These are phyloP conservation scores for Hymenoscyphus repandus DNA, from an alignment of 2,329 filamentous ascomycete genomes.

Conservation along the genomic window DNA sequence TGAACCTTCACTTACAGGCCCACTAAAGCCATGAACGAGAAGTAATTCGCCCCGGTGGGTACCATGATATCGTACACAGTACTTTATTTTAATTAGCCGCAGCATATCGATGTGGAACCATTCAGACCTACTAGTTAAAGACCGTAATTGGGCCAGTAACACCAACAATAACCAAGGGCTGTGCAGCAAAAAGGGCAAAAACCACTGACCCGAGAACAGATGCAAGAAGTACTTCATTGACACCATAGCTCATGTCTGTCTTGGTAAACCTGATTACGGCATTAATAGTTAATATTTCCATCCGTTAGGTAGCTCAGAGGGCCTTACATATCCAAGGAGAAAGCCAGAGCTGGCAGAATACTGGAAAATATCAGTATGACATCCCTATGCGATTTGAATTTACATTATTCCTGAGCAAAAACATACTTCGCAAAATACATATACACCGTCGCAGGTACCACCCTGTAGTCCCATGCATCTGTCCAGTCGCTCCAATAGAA, in stretches of 20 bases:
- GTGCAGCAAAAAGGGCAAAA: conserved; percentile 73
- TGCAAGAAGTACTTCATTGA: conserved; percentile 85
- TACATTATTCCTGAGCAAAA: neutral
- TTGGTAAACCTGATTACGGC: conserved; percentile 56
- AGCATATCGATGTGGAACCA: neutral
- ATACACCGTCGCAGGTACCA: conserved; percentile 81
- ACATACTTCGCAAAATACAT: conserved; percentile 92
- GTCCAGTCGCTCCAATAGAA: conserved; percentile 79
- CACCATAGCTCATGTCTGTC: conserved; percentile 77
- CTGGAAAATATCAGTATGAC: conserved; percentile 37
- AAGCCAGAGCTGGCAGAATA: conserved; percentile 80
- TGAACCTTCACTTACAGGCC: conserved; percentile 47
- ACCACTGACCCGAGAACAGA: conserved; percentile 80
- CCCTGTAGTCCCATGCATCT: conserved; percentile 87
- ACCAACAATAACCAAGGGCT: conserved; percentile 85
- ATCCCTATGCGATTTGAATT: neutral
- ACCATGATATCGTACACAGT: conserved; percentile 87
- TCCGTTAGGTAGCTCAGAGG: neutral
- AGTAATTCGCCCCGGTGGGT: conserved; percentile 72
- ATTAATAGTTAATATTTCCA: neutral
- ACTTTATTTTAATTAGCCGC: conserved; percentile 43
- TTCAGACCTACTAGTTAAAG: conserved; percentile 67
- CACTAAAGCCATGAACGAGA: conserved; percentile 90
- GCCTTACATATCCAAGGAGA: conserved; percentile 75
- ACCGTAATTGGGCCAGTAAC: conserved; percentile 90